Conservation (phyloP, 2,329 filamentous ascomycete genomes). For the Hypoxylon sp. region DNA sequence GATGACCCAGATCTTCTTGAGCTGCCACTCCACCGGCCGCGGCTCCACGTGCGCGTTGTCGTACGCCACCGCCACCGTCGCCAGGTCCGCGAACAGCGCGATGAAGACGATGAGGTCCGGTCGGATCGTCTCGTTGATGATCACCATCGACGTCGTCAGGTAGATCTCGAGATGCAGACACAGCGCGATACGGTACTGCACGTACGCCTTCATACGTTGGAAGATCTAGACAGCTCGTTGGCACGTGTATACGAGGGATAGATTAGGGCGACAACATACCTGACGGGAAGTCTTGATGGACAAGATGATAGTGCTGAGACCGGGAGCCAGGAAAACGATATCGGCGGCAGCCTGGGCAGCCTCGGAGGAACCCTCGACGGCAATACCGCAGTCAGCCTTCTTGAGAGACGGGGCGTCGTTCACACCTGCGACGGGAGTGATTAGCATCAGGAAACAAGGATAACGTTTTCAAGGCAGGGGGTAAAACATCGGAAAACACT, state of each 20-base stretch:
- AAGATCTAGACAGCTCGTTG: conserved; percentile 62
- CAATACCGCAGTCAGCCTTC: conserved; percentile 78
- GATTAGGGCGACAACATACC: conserved; percentile 30
- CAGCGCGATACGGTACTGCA: conserved; percentile 79
- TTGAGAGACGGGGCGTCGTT: conserved; percentile 78
- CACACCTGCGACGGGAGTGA: conserved; percentile 54
- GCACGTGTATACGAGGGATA: background rate
- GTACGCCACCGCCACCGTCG: conserved; percentile 80
- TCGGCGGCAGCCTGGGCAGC: conserved; percentile 76
- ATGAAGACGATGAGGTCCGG: conserved; percentile 80
- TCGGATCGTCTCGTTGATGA: conserved; percentile 78
- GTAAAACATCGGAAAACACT: conserved; percentile 4
- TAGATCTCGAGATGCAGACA: conserved; percentile 80
- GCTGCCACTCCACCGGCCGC: conserved; percentile 80
- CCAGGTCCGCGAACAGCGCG: conserved; percentile 80
- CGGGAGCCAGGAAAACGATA: conserved; percentile 77
- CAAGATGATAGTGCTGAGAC: conserved; percentile 74
- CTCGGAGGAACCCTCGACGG: conserved; percentile 75
- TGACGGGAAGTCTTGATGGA: conserved; percentile 76
- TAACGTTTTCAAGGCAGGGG: background rate
- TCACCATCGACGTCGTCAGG: conserved; percentile 79
- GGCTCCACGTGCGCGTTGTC: conserved; percentile 80
- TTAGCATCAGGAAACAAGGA: background rate
- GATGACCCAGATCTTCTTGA: conserved; percentile 84
- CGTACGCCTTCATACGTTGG: conserved; percentile 81